These are phyloP conservation scores for Rostrohypoxylon terebratum DNA, from an alignment of 495 filamentous ascomycete genomes.

Conservation along the genomic window DNA sequence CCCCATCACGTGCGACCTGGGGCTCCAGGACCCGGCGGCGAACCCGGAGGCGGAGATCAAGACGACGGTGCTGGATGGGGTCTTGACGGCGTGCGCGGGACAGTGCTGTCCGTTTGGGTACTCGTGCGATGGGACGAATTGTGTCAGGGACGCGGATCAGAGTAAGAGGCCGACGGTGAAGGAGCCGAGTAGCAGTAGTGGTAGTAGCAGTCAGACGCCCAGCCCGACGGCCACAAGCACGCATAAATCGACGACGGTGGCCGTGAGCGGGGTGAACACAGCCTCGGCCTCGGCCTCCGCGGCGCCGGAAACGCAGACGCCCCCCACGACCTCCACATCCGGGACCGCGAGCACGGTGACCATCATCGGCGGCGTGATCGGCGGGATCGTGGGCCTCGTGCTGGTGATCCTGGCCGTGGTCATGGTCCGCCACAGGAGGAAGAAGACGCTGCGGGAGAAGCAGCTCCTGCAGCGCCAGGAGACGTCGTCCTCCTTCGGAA, in stretches of 20 bases:
- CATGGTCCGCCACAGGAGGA: slow-evolving; percentile 42
- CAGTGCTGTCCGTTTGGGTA: slow-evolving; percentile 81
- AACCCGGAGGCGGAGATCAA: slow-evolving; percentile 74
- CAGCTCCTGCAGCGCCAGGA: slow-evolving; percentile 43
- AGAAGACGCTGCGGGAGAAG: slow-evolving; percentile 39
- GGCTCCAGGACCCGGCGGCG: slow-evolving; percentile 70
- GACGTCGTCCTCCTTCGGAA: slow-evolving; percentile 60
- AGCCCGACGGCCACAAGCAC: slow-evolving; percentile 46
- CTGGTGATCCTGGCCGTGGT: slow-evolving; percentile 36
- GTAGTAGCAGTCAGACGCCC: slow-evolving; percentile 33
- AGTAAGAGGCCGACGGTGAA: slow-evolving; percentile 52
- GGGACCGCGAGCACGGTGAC: slow-evolving; percentile 42
- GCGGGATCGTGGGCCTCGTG: slow-evolving; percentile 46
- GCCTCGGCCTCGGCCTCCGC: slow-evolving; percentile 9
- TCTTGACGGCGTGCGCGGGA: slow-evolving; percentile 68
- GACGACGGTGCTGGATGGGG: slow-evolving; percentile 70
- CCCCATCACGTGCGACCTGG: slow-evolving; percentile 77
- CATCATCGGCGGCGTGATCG: slow-evolving; percentile 49
- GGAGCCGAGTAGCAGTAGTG: slow-evolving; percentile 31
- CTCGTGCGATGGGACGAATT: slow-evolving; percentile 66
- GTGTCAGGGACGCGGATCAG: slow-evolving; percentile 56
- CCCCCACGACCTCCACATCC: slow-evolving; percentile 29
- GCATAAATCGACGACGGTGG: slow-evolving; percentile 22
- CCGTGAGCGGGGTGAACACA: slow-evolving; percentile 26
- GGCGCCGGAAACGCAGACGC: slow-evolving; percentile 21